Conservation (phyloP, 257 asterid genomes). For the Catharanthus roseus region DNA sequence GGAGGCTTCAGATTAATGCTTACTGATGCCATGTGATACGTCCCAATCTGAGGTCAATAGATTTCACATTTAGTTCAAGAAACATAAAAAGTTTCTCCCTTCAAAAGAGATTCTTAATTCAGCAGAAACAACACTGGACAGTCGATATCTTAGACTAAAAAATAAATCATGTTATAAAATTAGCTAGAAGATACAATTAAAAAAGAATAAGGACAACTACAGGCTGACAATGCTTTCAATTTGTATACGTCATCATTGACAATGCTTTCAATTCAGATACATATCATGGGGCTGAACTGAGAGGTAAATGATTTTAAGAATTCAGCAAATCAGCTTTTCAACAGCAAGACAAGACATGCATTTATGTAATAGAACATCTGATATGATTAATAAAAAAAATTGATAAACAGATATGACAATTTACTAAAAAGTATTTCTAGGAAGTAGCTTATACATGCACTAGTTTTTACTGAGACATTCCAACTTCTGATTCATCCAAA, state of each 20-base stretch:
- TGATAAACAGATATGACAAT: not conserved
- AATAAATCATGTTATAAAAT: not conserved
- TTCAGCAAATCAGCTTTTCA: too few species aligned
- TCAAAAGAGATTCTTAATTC: not conserved
- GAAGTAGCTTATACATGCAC: not conserved
- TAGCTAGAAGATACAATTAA: not conserved
- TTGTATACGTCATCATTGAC: not conserved
- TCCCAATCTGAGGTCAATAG: slow-evolving; percentile 55
- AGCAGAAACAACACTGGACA: too few species aligned
- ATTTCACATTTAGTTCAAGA: slow-evolving; percentile 4
- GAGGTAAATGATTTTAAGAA: not conserved
- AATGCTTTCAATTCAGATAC: not conserved
- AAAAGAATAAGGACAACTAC: not conserved
- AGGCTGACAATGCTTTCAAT: not conserved
- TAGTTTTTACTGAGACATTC: not conserved
- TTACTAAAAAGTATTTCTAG: not conserved
- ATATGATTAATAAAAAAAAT: not conserved
- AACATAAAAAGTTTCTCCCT: not conserved
- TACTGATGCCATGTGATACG: slow-evolving; percentile 73
- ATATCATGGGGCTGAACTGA: not conserved
- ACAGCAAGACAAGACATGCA: too few species aligned
- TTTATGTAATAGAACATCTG: not conserved
- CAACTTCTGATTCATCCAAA: not conserved
- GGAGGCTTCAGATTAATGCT: slow-evolving; percentile 70
- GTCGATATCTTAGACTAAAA: too few species aligned